Evolutionary conservation across 345 rosid genomes (phyloP).

Genomic region (Syzygium jambos): DNA sequence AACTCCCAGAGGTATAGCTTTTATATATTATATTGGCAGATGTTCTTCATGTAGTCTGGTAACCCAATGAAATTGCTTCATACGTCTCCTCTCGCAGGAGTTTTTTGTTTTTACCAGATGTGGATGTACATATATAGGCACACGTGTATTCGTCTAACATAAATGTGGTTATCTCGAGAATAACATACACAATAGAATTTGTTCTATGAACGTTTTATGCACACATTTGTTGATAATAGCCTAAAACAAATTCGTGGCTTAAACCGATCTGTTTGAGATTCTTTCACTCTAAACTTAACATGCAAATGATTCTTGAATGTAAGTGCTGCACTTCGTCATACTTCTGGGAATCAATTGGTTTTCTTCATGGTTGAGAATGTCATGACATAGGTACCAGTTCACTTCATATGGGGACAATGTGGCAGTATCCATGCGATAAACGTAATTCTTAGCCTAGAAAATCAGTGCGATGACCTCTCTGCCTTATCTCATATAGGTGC

Average conservation of each 20-base stretch:
- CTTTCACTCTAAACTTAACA: background rate
- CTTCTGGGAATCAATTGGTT: background rate
- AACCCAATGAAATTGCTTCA: background rate
- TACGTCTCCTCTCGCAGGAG: background rate
- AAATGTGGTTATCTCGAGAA: background rate
- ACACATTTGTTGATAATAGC: background rate
- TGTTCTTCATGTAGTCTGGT: background rate
- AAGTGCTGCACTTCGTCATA: background rate
- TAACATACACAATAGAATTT: background rate
- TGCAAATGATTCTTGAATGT: background rate
- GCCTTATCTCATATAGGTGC: background rate
- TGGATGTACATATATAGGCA: background rate
- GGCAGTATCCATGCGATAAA: background rate
- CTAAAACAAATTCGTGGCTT: background rate
- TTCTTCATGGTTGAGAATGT: background rate
- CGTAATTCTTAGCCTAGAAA: background rate
- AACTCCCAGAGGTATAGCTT: slow-evolving; percentile 61
- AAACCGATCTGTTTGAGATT: background rate
- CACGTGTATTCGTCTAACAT: background rate
- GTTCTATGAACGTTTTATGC: background rate
- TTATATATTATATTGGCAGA: background rate
- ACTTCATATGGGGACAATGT: background rate
- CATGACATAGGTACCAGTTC: background rate
- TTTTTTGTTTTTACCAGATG: background rate
- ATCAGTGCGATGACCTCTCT: background rate